Conservation (phyloP, 768 basidiomycete species). For the Suillus subaureus region DNA sequence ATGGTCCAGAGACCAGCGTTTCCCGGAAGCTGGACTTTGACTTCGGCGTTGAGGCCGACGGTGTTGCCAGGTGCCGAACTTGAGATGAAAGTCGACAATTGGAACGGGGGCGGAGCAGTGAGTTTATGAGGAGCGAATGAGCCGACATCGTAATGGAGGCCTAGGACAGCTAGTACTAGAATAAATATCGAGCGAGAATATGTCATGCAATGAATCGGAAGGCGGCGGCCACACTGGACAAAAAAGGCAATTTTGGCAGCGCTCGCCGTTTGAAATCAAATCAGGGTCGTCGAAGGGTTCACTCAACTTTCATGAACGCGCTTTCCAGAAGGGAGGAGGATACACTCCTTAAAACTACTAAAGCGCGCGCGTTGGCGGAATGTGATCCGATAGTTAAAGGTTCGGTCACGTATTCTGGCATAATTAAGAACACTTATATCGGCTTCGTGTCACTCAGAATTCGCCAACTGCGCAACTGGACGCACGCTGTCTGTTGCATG, state of each 20-base stretch:
- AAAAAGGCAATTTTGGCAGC: constrained; percentile 1
- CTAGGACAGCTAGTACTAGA: background rate
- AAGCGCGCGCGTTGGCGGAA: constrained; percentile 75
- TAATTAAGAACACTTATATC: background rate
- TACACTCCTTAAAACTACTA: constrained; percentile 78
- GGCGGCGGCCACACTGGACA: background rate
- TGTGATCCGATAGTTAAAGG: constrained; percentile 80
- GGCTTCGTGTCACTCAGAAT: constrained; percentile 49
- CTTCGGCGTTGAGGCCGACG: constrained; percentile 33
- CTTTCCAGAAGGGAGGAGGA: constrained; percentile 90
- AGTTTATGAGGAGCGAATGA: constrained; percentile 14
- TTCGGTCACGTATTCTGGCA: background rate
- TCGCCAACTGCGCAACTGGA: constrained; percentile 82
- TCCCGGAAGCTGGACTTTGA: constrained; percentile 49
- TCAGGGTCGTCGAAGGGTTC: background rate
- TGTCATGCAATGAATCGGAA: background rate
- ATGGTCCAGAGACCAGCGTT: constrained; percentile 64
- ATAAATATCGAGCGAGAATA: background rate
- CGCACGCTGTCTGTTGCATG: constrained; percentile 84
- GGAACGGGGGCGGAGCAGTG: constrained; percentile 14
- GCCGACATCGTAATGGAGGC: constrained; percentile 17
- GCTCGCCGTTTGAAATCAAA: background rate
- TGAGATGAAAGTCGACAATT: constrained; percentile 19
- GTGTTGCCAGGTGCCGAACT: constrained; percentile 49
- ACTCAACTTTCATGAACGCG: constrained; percentile 60